phyloP scores from a whole-genome alignment of 2,329 filamentous ascomycete species.

The Magnaporthiopsis rhizophila region DNA sequence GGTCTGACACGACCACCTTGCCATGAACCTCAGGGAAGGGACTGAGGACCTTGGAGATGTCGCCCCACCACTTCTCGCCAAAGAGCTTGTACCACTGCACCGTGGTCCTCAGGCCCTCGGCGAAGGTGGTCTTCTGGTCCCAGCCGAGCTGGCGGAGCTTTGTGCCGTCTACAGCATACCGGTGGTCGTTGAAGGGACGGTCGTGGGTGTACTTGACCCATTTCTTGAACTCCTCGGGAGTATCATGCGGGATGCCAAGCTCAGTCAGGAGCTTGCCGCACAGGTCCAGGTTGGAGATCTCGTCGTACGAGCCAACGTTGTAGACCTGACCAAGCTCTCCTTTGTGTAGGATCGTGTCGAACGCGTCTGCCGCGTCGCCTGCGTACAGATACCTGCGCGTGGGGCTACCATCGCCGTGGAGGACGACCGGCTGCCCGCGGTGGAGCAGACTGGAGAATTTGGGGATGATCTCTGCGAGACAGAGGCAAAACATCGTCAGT shows the following conservation, averaged over 20 bases:
- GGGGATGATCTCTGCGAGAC: slow-evolving; percentile 63
- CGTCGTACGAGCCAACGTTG: slow-evolving; percentile 72
- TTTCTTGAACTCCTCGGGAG: slow-evolving; percentile 44
- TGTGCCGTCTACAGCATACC: slow-evolving; percentile 63
- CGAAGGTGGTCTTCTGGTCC: slow-evolving; percentile 58
- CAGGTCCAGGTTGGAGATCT: slow-evolving; percentile 66
- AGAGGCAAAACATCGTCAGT: too few species aligned
- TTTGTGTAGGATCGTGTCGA: slow-evolving; percentile 77
- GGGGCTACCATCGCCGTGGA: slow-evolving; percentile 70
- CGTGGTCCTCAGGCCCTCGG: slow-evolving; percentile 53
- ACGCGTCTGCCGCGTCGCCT: slow-evolving; percentile 70
- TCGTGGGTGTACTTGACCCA: slow-evolving; percentile 72
- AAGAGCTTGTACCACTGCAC: slow-evolving; percentile 64
- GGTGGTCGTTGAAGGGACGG: slow-evolving; percentile 68
- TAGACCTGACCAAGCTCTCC: slow-evolving; percentile 69
- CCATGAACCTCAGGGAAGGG: slow-evolving; percentile 56
- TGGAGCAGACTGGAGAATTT: slow-evolving; percentile 71
- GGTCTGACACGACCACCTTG: slow-evolving; percentile 45
- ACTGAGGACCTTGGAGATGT: slow-evolving; percentile 60
- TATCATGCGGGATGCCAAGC: slow-evolving; percentile 47
- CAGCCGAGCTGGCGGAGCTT: slow-evolving; percentile 62
- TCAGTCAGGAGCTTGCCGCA: slow-evolving; percentile 56
- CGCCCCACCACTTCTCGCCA: slow-evolving; percentile 64
- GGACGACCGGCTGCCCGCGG: slow-evolving; percentile 55
- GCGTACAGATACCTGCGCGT: slow-evolving; percentile 72